These are phyloP conservation scores for Hericium coralloides DNA, from an alignment of 768 basidiomycete species.

Conservation along the genomic window DNA sequence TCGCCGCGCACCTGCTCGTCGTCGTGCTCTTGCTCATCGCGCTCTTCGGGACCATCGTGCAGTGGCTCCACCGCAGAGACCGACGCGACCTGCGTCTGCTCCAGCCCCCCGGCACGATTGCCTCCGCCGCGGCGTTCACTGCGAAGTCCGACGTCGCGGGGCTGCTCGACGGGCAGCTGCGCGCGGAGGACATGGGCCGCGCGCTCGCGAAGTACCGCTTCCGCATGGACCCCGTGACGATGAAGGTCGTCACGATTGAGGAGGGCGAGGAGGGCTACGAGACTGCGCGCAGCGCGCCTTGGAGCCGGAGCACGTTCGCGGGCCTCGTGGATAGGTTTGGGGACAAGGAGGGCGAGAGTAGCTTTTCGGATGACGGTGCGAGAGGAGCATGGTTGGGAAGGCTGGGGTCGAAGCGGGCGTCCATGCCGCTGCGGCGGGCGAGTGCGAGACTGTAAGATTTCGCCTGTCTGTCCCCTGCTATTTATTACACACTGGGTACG, in stretches of 20 bases:
- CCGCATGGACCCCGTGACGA: constrained; percentile 38
- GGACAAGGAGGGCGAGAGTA: neutral
- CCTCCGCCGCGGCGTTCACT: constrained; percentile 46
- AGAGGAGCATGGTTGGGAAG: neutral
- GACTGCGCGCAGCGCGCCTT: constrained; percentile 8
- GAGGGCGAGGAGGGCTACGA: constrained; percentile 42
- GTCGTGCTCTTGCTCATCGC: constrained; percentile 36
- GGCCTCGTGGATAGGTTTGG: neutral
- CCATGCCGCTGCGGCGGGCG: neutral
- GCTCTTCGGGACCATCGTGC: constrained; percentile 32
- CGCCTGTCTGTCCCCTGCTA: no score
- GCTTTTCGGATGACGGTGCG: neutral
- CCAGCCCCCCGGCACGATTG: constrained; percentile 44
- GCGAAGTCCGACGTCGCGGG: constrained; percentile 40
- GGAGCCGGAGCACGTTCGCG: neutral
- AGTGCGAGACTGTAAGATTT: no score
- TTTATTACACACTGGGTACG: neutral
- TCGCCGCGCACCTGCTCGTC: constrained; percentile 35
- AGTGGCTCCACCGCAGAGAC: constrained; percentile 37
- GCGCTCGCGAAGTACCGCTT: constrained; percentile 38
- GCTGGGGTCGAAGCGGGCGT: neutral
- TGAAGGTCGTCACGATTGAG: constrained; percentile 38
- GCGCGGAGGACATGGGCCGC: constrained; percentile 28
- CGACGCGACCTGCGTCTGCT: constrained; percentile 35
- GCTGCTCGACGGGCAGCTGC: constrained; percentile 33